A percentile compares a stretch with the other conserved stretches of the same genome.
phyloP scores from a whole-genome alignment of 768 basidiomycete genomes.

The Hypholoma sublateritium region DNA sequence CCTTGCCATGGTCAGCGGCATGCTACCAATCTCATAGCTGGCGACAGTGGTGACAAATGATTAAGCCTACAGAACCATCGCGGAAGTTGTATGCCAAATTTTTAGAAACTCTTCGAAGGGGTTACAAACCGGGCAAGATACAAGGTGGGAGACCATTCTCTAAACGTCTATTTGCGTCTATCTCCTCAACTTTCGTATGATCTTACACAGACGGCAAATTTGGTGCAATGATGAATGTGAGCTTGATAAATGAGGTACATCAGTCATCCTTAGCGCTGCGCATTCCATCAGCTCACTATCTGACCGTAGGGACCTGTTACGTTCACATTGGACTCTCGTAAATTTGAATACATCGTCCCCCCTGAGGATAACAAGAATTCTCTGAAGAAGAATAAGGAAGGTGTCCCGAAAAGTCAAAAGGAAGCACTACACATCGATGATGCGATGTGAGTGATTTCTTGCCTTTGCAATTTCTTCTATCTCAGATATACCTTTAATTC shows the following conservation, averaged over 20 bases:
- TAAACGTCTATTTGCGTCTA: not conserved
- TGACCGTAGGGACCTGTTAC: slow-evolving; percentile 79
- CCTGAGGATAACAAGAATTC: slow-evolving; percentile 10
- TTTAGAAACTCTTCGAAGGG: slow-evolving; percentile 59
- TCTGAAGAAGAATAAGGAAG: slow-evolving; percentile 1
- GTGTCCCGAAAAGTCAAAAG: not conserved
- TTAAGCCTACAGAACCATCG: slow-evolving; percentile 65
- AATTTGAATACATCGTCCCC: slow-evolving; percentile 61
- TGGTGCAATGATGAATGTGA: slow-evolving; percentile 96
- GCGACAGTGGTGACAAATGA: not conserved
- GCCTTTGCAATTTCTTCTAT: not conserved
- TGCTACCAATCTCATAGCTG: not conserved
- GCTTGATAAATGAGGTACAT: slow-evolving; percentile 79
- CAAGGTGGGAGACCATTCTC: slow-evolving; percentile 52
- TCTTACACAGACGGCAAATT: slow-evolving; percentile 76
- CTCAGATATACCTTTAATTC: not conserved
- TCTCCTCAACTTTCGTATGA: slow-evolving; percentile 1
- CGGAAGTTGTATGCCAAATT: slow-evolving; percentile 72
- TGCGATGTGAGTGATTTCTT: not conserved
- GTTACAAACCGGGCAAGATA: slow-evolving; percentile 75
- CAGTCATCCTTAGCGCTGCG: not conserved
- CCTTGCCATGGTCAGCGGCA: slow-evolving; percentile 74
- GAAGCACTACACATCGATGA: not conserved
- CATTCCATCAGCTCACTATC: slow-evolving; percentile 12
- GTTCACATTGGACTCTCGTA: slow-evolving; percentile 80